A percentile compares a stretch with the other conserved stretches of the same genome.
Conservation (phyloP, 2,329 filamentous ascomycete species). For the Neocucurbitaria cava region DNA sequence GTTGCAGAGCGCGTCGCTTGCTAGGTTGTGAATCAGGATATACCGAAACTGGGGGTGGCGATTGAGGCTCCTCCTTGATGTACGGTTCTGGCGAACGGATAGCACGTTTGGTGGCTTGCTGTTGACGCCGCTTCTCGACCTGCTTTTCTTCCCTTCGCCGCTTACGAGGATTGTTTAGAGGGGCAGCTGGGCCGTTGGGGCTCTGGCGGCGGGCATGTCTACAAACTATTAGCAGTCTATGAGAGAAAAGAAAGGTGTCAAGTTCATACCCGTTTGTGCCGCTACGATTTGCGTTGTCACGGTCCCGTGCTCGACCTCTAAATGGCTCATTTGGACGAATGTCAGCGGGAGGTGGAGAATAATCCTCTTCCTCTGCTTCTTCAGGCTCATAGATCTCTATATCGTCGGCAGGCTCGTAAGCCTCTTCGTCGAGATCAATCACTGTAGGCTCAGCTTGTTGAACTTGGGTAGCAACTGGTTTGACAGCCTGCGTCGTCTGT, state of each 20-base stretch:
- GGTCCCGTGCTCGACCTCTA: conserved; percentile 34
- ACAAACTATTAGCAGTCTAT: conserved; percentile 18
- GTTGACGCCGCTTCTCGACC: conserved; percentile 44
- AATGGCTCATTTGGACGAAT: conserved; percentile 33
- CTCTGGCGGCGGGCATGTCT: conserved; percentile 51
- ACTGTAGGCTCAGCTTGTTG: conserved; percentile 30
- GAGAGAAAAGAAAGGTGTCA: conserved; percentile 4
- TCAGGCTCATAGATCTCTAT: conserved; percentile 49
- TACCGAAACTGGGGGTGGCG: conserved; percentile 62
- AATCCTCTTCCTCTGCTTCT: conserved; percentile 51
- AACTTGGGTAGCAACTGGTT: conserved; percentile 22
- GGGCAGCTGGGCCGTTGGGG: conserved; percentile 51
- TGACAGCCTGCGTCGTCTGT: conserved; percentile 32
- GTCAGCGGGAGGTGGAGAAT: conserved; percentile 56
- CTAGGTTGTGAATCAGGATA: conserved; percentile 48
- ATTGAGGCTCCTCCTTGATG: conserved; percentile 69
- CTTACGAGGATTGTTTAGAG: conserved; percentile 58
- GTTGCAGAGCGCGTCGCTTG: conserved; percentile 49
- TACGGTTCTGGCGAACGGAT: conserved; percentile 54
- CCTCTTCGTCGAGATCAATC: conserved; percentile 48
- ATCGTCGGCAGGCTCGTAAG: conserved; percentile 49
- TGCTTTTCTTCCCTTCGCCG: conserved; percentile 56
- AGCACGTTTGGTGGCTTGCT: conserved; percentile 44
- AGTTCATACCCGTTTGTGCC: conserved; percentile 42
- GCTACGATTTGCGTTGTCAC: conserved; percentile 22